These are phyloP conservation scores for Saccharomycopsis guyanensis DNA, from an alignment of 805 yeast genomes.

Conservation along the genomic window DNA sequence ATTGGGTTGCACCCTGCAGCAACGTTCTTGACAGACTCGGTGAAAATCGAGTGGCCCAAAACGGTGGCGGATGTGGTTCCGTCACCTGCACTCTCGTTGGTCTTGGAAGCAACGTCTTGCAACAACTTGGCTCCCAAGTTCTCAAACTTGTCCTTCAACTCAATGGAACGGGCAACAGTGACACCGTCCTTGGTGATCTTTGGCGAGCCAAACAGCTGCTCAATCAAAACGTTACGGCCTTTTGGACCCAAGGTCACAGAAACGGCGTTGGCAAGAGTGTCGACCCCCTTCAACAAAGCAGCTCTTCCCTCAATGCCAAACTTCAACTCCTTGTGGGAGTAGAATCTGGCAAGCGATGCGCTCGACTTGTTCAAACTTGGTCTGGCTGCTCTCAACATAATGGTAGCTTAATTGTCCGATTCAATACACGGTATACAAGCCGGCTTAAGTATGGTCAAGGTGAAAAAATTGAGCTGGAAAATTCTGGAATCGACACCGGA, in stretches of 20 bases:
- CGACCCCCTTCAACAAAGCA: constrained; percentile 87
- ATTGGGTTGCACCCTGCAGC: constrained; percentile 99
- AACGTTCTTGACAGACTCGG: constrained; percentile 92
- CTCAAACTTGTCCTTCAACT: constrained; percentile 83
- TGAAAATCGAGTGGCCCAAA: constrained; percentile 88
- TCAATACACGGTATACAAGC: background rate
- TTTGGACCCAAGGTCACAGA: constrained; percentile 96
- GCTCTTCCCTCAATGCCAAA: constrained; percentile 98
- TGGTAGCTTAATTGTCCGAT: background rate
- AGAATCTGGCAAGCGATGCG: constrained; percentile 17
- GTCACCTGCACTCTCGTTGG: constrained; percentile 97
- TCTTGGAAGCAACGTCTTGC: constrained; percentile 95
- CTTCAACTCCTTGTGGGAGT: constrained; percentile 81
- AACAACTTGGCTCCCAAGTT: constrained; percentile 92
- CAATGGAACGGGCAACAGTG: constrained; percentile 84
- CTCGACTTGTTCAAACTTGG: constrained; percentile 13
- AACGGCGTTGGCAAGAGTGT: constrained; percentile 91
- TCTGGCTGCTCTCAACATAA: constrained; percentile 21
- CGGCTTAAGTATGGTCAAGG: background rate
- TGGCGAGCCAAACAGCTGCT: constrained; percentile 94
- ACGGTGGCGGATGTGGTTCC: constrained; percentile 98
- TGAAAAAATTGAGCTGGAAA: background rate
- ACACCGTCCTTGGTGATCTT: constrained; percentile 99
- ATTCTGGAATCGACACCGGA: background rate
- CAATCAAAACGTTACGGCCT: constrained; percentile 94